A percentile compares a stretch with the other conserved stretches of the same genome.
These are phyloP conservation scores for Tetracladium maxilliforme DNA, from an alignment of 2,329 filamentous ascomycete genomes.

Conservation along the genomic window DNA sequence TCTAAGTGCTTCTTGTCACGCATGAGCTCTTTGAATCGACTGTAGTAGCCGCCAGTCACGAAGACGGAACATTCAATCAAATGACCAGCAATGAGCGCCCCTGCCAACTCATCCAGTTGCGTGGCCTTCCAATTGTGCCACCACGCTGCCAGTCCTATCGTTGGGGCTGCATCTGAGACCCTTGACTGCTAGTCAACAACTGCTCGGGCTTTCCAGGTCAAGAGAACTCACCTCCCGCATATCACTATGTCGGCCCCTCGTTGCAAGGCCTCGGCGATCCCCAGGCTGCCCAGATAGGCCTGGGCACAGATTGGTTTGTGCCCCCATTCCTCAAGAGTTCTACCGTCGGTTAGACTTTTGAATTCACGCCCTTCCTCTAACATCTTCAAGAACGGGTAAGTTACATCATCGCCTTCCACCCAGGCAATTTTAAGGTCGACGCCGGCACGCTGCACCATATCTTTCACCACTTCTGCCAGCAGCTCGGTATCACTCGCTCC, in stretches of 20 bases:
- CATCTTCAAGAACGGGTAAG: constrained; percentile 2
- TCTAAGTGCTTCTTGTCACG: constrained; percentile 22
- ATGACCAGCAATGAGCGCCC: constrained; percentile 17
- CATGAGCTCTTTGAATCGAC: constrained; percentile 13
- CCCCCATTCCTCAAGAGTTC: constrained; percentile 9
- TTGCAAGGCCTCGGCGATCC: constrained; percentile 20
- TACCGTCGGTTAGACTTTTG: constrained; percentile 13
- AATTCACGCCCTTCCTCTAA: constrained; percentile 15
- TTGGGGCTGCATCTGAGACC: constrained; percentile 25
- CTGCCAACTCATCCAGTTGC: constrained; percentile 20
- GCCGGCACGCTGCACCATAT: constrained; percentile 2
- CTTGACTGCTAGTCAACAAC: too few species aligned
- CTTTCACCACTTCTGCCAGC: constrained; percentile 11
- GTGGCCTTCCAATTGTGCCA: constrained; percentile 23
- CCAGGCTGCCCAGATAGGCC: constrained; percentile 19
- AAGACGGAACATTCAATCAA: constrained; percentile 14
- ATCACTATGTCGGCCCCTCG: constrained; percentile 26
- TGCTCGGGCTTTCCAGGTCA: too few species aligned
- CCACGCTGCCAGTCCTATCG: constrained; percentile 24
- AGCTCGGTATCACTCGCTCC: constrained; percentile 34
- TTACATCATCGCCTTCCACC: constrained; percentile 18
- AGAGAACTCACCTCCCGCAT: constrained; percentile 14
- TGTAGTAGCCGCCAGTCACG: constrained; percentile 8
- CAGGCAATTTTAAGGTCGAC: constrained; percentile 16
- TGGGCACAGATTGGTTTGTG: constrained; percentile 8